Percentiles rank a stretch among this genome's conserved stretches.
Evolutionary conservation across 2,329 filamentous ascomycete genomes (phyloP).

Genomic region (Penicillium sclerotigenum): DNA sequence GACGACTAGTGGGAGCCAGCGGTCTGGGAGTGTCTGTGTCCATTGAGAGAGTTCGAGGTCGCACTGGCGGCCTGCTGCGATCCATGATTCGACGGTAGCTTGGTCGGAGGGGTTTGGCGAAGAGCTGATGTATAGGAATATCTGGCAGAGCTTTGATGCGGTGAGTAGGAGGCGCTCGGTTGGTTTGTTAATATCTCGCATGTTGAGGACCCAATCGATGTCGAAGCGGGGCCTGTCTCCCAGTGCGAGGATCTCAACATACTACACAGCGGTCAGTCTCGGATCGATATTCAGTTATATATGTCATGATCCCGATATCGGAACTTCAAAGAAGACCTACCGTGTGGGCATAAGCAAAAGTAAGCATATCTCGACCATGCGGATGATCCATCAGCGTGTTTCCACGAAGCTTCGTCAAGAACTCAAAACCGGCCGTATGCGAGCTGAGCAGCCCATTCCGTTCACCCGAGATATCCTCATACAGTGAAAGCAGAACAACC

Average conservation of each 20-base stretch:
- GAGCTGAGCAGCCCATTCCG: conserved; percentile 36
- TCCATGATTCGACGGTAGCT: conserved; percentile 24
- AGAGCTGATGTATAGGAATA: conserved; percentile 25
- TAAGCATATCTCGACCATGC: conserved; percentile 36
- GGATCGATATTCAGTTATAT: background rate
- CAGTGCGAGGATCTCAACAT: conserved; percentile 35
- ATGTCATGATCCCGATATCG: background rate
- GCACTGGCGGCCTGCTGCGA: conserved; percentile 21
- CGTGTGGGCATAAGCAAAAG: conserved; percentile 37
- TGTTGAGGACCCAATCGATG: conserved; percentile 28
- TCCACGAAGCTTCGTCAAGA: conserved; percentile 35
- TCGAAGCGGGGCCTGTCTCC: conserved; percentile 32
- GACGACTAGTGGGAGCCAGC: conserved; percentile 35
- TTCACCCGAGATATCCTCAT: conserved; percentile 40
- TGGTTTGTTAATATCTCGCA: conserved; percentile 30
- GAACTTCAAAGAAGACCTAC: conserved; percentile 21
- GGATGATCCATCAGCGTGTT: conserved; percentile 28
- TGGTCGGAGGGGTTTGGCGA: conserved; percentile 14
- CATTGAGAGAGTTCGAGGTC: conserved; percentile 33
- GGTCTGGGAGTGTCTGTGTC: conserved; percentile 30
- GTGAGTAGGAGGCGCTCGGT: conserved; percentile 31
- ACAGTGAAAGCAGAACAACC: conserved; percentile 37
- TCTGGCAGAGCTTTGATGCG: conserved; percentile 30
- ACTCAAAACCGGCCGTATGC: conserved; percentile 37
- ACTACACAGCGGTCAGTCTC: conserved; percentile 21